Evolutionary conservation across 2,329 filamentous ascomycete species (phyloP).

Genomic region (Arthrobotrys pseudoclavata): DNA sequence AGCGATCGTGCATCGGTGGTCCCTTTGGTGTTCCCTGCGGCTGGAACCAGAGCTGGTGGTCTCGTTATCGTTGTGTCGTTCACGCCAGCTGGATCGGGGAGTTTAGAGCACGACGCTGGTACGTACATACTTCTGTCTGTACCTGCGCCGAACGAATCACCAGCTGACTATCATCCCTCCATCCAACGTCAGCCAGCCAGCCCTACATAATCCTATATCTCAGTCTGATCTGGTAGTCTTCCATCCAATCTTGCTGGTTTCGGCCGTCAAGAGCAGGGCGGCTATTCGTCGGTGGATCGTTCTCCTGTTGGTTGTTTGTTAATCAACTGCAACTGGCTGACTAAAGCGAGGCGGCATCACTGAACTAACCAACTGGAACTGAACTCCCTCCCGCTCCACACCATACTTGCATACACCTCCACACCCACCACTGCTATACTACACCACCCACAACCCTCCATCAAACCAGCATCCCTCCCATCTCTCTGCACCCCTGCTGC

Average conservation of each 20-base stretch:
- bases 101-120: conserved; percentile 2
- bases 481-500: conserved; percentile 6
- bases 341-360: conserved; percentile 42
- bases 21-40: conserved; percentile 45
- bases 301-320: conserved; percentile 39
- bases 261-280: conserved; percentile 30
- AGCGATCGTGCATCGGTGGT: conserved; percentile 21
- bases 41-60: conserved; percentile 39
- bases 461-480: conserved; percentile 6
- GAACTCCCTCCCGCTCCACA: conserved; percentile 23
- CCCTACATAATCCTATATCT: conserved; percentile 20
- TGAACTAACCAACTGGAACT: conserved; percentile 1
- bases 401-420: neutral
- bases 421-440: conserved; percentile 13
- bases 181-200: conserved; percentile 11
- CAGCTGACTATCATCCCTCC: conserved; percentile 8
- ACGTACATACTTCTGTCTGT: neutral
- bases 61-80: conserved; percentile 15
- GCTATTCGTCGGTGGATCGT: conserved; percentile 34
- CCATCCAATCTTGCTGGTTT: conserved; percentile 30
- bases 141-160: too few species aligned
- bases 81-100: conserved; percentile 24
- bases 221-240: neutral
- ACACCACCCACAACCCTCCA: conserved; percentile 26
- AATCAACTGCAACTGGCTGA: conserved; percentile 7